Base-by-base conservation (phyloP, 1,139 yeast species). In the Arxiozyma bovina region DNA sequence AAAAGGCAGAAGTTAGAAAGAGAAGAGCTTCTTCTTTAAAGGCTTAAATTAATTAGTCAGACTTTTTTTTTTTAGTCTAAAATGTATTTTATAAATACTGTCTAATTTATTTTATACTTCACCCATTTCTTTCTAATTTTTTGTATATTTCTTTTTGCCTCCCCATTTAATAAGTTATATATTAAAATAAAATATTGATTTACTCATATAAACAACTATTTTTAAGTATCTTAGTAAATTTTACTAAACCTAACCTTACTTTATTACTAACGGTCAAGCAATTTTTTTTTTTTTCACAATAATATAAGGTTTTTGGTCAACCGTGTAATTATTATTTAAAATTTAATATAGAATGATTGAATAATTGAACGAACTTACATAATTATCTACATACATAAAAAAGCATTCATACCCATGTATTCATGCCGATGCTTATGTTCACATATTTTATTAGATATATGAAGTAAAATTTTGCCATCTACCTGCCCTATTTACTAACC, bases 1-100 rank as follows among this genome's bases (percentile, higher is more conserved):
- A 88, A 80, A 88, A 82, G 82, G 96, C 96, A 79, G 96, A 89
- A 82, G 83, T 87, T 79, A 88, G 85, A 82, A 90, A 90, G 95
- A 89, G 96, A 88, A 91, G 99, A 87, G 97, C 98, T 77, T 93
- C 97, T 74, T 91, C 98, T 72, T 85, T 91, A 77, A 87, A 86
- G 82, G 88, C 89, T 81, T 82, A 81, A 77, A 52, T 55, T 49
- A 49, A 51, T 34, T 25, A 34, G 40, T 34, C n/a, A 15, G 40
- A 34, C 18, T 21, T 38, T 46, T 21, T 38, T 46, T 8, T 34
- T 21, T 30, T 27, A 34, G 20, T 46, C 41, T 34, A 21, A 27
- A 34, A 30, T 41, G 49, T 34, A 46, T 46, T 23, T 46, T 34
- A 34, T 21, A 21, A 46, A 45, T 30, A 22, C 42, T 27, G 17